phyloP scores from a whole-genome alignment of 1,284 basidiomycete species.

The Apiotrichum veenhuisii region DNA sequence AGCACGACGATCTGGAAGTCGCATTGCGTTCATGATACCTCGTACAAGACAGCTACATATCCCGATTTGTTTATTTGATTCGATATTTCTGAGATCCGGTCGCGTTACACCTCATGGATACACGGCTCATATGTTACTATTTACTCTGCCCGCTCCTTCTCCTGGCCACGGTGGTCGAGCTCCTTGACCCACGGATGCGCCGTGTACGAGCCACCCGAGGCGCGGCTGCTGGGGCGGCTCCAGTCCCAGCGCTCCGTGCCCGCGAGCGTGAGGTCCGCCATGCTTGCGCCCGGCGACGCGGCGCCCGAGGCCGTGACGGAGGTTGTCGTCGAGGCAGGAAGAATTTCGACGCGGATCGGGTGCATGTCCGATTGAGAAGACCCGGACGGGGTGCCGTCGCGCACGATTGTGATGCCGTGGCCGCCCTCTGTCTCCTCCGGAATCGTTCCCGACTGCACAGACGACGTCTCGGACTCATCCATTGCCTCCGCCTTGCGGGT shows the following conservation, averaged over 20 bases:
- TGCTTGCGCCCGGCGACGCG: background rate
- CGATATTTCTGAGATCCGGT: too few relatives aligned
- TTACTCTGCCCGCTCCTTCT: too few relatives aligned
- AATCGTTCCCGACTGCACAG: too few relatives aligned
- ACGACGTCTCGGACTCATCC: background rate
- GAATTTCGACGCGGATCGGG: background rate
- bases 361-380: background rate
- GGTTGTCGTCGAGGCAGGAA: background rate
- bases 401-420: background rate
- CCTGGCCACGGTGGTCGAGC: too few relatives aligned
- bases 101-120: too few relatives aligned
- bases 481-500: background rate
- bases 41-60: too few relatives aligned
- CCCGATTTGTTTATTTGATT: too few relatives aligned
- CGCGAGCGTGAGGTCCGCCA: constrained; percentile 1
- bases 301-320: background rate
- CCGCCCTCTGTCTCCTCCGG: background rate
- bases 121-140: too few relatives aligned
- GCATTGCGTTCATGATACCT: too few relatives aligned
- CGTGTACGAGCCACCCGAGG: background rate
- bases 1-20: too few relatives aligned
- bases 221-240: constrained; percentile 2
- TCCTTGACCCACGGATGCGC: background rate
- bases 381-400: background rate
- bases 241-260: constrained; percentile 7